phyloP scores from a whole-genome alignment of 2,329 filamentous ascomycete species.

The Nothophoma quercina region DNA sequence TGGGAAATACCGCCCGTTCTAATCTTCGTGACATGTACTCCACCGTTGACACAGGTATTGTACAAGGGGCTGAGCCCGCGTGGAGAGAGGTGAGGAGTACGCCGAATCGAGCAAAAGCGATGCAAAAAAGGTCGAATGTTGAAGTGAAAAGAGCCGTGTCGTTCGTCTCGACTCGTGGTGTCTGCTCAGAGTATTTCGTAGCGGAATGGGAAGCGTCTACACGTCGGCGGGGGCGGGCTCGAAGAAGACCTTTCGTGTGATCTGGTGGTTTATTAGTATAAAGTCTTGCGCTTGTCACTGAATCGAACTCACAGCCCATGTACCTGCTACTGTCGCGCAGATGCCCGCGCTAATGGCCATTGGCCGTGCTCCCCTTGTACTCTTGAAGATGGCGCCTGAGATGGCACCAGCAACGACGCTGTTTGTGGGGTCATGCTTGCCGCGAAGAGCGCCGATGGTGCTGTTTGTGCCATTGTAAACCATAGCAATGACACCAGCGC shows the following conservation, averaged over 20 bases:
- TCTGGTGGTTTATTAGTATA: conserved; percentile 21
- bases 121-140: conserved; percentile 21
- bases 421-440: conserved; percentile 76
- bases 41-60: conserved; percentile 26
- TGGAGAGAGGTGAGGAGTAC: conserved; percentile 27
- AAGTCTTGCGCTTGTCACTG: background rate
- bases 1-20: conserved; percentile 13
- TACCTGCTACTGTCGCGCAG: conserved; percentile 83
- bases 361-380: conserved; percentile 84
- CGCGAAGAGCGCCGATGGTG: conserved; percentile 49
- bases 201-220: background rate
- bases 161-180: background rate
- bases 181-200: background rate
- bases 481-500: conserved; percentile 92
- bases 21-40: conserved; percentile 13
- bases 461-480: conserved; percentile 80
- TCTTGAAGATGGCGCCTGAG: conserved; percentile 96
- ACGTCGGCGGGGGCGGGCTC: conserved; percentile 23
- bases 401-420: conserved; percentile 84
- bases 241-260: conserved; percentile 40
- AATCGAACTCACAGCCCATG: conserved; percentile 74
- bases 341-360: conserved; percentile 96
- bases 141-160: conserved; percentile 10
- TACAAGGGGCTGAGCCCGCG: conserved; percentile 24
- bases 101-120: conserved; percentile 23